Base-by-base conservation (phyloP, 1,284 basidiomycete species). In the Pyrrhoderma noxium region DNA sequence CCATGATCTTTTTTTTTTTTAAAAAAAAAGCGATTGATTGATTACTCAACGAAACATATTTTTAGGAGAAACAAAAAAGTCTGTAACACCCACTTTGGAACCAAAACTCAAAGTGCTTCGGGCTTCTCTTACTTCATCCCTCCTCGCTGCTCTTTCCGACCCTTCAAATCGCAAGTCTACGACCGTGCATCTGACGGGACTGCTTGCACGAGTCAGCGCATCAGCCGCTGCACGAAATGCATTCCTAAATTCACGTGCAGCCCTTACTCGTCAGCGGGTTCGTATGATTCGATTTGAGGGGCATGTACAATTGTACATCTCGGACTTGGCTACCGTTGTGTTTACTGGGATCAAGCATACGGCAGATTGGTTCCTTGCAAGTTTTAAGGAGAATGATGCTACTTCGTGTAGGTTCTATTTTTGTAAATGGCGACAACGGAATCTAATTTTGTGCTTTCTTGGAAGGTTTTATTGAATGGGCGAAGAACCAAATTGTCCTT, bases 281-380 rank as follows among this genome's bases (percentile, higher is more conserved):
- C 74, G 94, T 40, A 83, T 83, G 62, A 96, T 98, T 63, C 79
- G 81, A 49, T 95, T 94, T 60, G 93, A 97, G 61, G 95, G 95
- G 1, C 85, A 95, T 60, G 78, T 91, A n/a, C 77, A 77, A 4
- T 73, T 84, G 47, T 94, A 89, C 59, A 74, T 94, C 45, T 82
- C 82, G 14, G 87, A 93, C 61, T 71, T 95, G 38, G 80, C 88
- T 0, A 75, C 91, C 49, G 86, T 95, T 0, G 78, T 85, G 55
- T 95, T 95, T 61, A 93, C 89, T 0, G 80, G 87, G 5, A 86
- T 95, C 66, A 93, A 93, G 65, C 90, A 99, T 64, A 97, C 94
- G 1, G 89, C 89, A 38, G 95, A 99, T 66, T 99, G 95, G 96
- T 99, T 93, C 67, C 77, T 97, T 63, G 85, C 85, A 1, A 94